A percentile compares a stretch with the other conserved stretches of the same genome.
Evolutionary conservation across 2,329 filamentous ascomycete species (phyloP).

Genomic region (Acarospora socialis): DNA sequence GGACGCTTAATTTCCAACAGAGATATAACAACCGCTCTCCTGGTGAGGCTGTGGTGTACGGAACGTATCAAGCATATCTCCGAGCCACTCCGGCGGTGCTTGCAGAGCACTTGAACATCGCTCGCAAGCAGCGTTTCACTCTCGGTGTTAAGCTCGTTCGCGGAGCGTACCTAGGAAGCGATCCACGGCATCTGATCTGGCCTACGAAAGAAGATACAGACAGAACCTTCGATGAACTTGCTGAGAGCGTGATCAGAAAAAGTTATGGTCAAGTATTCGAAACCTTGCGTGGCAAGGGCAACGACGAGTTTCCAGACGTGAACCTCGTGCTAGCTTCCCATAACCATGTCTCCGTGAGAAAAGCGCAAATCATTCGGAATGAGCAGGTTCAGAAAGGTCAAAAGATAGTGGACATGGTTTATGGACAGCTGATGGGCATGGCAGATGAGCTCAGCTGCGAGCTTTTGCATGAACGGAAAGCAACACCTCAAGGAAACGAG

Average conservation of each 20-base stretch:
- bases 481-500: too few relatives aligned
- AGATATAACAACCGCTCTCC: slow-evolving; percentile 51
- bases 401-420: slow-evolving; percentile 35
- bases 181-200: slow-evolving; percentile 56
- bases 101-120: slow-evolving; percentile 43
- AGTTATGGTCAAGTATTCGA: slow-evolving; percentile 44
- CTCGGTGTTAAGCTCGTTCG: slow-evolving; percentile 63
- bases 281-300: slow-evolving; percentile 25
- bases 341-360: slow-evolving; percentile 56
- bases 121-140: slow-evolving; percentile 46
- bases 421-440: slow-evolving; percentile 47
- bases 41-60: slow-evolving; percentile 58
- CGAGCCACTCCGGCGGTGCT: slow-evolving; percentile 47
- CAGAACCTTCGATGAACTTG: slow-evolving; percentile 55
- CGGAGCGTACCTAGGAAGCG: slow-evolving; percentile 57
- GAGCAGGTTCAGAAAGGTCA: slow-evolving; percentile 27
- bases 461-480: slow-evolving; percentile 32
- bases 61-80: slow-evolving; percentile 66
- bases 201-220: slow-evolving; percentile 61
- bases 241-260: slow-evolving; percentile 50
- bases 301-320: slow-evolving; percentile 39
- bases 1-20: slow-evolving; percentile 63
- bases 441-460: slow-evolving; percentile 45
- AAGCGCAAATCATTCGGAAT: slow-evolving; percentile 36
- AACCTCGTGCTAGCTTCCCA: slow-evolving; percentile 67